Evolutionary conservation across 2,329 filamentous ascomycete genomes (phyloP).

Genomic region (Clonostachys rosea): DNA sequence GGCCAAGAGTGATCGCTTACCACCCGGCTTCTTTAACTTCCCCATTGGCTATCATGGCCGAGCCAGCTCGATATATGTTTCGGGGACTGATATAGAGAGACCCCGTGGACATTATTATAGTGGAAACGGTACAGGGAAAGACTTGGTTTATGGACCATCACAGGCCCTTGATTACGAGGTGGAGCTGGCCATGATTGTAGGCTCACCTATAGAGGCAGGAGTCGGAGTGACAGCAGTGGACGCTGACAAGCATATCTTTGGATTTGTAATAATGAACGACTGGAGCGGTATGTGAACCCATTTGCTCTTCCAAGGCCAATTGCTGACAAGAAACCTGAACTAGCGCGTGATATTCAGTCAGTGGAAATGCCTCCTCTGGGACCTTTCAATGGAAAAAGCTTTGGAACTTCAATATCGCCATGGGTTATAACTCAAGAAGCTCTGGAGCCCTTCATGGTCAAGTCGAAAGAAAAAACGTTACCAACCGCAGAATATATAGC

Average conservation of each 20-base stretch:
- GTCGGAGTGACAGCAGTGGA: conserved; percentile 58
- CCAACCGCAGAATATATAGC: conserved; percentile 23
- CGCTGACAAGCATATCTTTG: conserved; percentile 47
- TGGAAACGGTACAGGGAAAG: too few species aligned
- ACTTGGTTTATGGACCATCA: conserved; percentile 50
- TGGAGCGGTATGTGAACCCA: conserved; percentile 29
- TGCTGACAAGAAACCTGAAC: conserved; percentile 7
- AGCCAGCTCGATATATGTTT: conserved; percentile 32
- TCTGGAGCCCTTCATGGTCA: conserved; percentile 41
- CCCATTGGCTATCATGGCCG: conserved; percentile 50
- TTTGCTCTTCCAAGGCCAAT: too few species aligned
- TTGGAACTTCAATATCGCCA: conserved; percentile 48
- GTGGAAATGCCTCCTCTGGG: conserved; percentile 53
- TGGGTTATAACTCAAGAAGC: conserved; percentile 59
- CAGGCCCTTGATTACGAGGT: conserved; percentile 69
- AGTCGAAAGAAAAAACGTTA: too few species aligned
- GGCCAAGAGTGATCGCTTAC: conserved; percentile 27
- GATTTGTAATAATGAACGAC: conserved; percentile 54
- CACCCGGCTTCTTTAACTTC: conserved; percentile 40
- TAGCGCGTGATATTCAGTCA: conserved; percentile 49
- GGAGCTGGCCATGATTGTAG: conserved; percentile 73
- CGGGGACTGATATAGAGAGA: too few species aligned
- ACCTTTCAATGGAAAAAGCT: conserved; percentile 53
- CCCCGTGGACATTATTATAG: too few species aligned
- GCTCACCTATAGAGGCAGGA: conserved; percentile 62